Percentiles rank a stretch among this genome's conserved stretches.
Conservation (phyloP, 495 filamentous ascomycete species). For the Viridothelium virens region DNA sequence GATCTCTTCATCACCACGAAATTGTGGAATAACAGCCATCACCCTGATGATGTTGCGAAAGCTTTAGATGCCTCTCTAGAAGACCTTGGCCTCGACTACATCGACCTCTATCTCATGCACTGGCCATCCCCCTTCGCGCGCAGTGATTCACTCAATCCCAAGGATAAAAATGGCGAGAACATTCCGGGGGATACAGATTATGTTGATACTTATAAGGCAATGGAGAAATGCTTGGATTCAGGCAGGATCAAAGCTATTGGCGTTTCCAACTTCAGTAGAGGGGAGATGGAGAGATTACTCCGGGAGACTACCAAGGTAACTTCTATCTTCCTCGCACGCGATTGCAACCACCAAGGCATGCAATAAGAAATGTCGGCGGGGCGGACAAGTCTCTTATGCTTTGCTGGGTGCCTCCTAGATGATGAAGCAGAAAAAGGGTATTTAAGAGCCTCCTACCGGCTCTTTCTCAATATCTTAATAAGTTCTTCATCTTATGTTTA, state of each 20-base stretch:
- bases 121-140: conserved; percentile 33
- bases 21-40: conserved; percentile 32
- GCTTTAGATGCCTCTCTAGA: conserved; percentile 25
- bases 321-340: neutral
- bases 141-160: conserved; percentile 25
- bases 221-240: conserved; percentile 52
- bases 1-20: conserved; percentile 31
- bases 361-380: too few species aligned
- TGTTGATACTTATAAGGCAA: conserved; percentile 43
- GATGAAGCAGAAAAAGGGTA: too few species aligned
- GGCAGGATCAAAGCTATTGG: conserved; percentile 61
- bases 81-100: conserved; percentile 29
- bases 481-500: too few species aligned
- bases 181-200: conserved; percentile 28
- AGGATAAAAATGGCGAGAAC: conserved; percentile 27
- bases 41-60: conserved; percentile 24
- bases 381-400: too few species aligned
- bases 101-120: conserved; percentile 36
- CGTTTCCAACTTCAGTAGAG: conserved; percentile 66
- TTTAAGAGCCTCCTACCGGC: too few species aligned
- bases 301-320: conserved; percentile 47
- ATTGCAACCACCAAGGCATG: too few species aligned
- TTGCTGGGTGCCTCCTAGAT: too few species aligned
- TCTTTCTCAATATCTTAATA: too few species aligned
- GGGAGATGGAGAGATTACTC: conserved; percentile 60